Evolutionary conservation across 2,329 filamentous ascomycete genomes (phyloP).

Genomic region (Pseudopyrenochaeta lycopersici): DNA sequence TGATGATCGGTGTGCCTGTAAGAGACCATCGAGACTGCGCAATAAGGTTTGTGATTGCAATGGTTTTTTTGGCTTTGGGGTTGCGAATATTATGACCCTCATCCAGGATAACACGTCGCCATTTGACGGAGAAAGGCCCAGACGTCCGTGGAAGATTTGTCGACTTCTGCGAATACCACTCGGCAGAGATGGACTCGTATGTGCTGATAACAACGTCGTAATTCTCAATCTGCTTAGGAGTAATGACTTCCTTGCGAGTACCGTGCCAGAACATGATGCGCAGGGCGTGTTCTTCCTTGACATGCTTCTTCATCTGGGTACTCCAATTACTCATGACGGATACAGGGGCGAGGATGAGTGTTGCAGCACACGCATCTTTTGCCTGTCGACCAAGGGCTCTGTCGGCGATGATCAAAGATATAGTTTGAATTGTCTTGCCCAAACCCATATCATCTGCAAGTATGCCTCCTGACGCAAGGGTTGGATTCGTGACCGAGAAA

Average conservation of each 20-base stretch:
- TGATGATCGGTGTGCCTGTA: conserved; percentile 74
- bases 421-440: conserved; percentile 87
- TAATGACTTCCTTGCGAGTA: conserved; percentile 59
- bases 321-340: conserved; percentile 93
- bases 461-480: conserved; percentile 80
- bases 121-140: conserved; percentile 69
- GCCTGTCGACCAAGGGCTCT: conserved; percentile 33
- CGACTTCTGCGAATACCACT: conserved; percentile 63
- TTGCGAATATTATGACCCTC: conserved; percentile 77
- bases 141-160: conserved; percentile 40
- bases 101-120: conserved; percentile 70
- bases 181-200: conserved; percentile 77
- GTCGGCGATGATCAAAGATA: conserved; percentile 76
- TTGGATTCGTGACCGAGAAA: conserved; percentile 69
- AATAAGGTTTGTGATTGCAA: conserved; percentile 72
- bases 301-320: conserved; percentile 78
- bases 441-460: conserved; percentile 93
- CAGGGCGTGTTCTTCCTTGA: conserved; percentile 69
- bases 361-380: conserved; percentile 58
- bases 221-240: conserved; percentile 64
- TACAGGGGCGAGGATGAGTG: conserved; percentile 82
- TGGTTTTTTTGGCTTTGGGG: conserved; percentile 73
- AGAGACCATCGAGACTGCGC: conserved; percentile 78
- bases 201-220: conserved; percentile 85
- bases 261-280: conserved; percentile 80